Evolutionary conservation across 805 yeast species (phyloP), one percentile per base, ranked within the genome.

Genomic region (Wickerhamiella bombiphila): DNA sequence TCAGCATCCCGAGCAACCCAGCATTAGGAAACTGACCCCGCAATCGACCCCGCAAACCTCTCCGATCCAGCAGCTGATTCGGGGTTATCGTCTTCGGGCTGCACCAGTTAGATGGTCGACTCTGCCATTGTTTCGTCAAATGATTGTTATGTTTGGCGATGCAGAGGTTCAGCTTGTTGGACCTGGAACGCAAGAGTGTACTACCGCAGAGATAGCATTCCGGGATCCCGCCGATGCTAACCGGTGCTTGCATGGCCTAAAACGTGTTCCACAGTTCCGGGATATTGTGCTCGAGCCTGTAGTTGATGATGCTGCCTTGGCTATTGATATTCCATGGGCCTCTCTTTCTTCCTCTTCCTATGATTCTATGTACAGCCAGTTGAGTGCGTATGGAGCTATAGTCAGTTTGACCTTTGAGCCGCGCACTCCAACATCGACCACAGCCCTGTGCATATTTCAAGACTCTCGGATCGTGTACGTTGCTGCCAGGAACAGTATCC

Each of bases 361-460:
- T 5, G 30, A 34, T 14, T 6, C 8, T 5, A 8, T 34, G 7
- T 34, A 7, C 20, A 15, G 16, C 8, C 28, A 20, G 24, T 30
- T 34, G 14, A 7, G 18, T 6, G 14, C 17, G 21, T 22, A 22
- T 18, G 36, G 36, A 14, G 21, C 36, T 17, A 25, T 34, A 13
- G 29, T 13, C 13, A 22, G 21, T 13, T 13, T 34, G 17, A 34
- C 20, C 21, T 22, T 34, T 15, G 36, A 34, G 11, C 29, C 14
- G 18, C n/a, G 9, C 7, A 8, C 26, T 11, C 21, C 8, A 5
- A 9, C 14, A 5, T n/a, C n/a, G 6, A 14, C 9, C 7, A 9
- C 11, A 13, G 30, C 36, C 18, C 19, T 34, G 11, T 34, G 36
- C 30, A 24, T 20, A 22, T 34, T 19, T 25, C 21, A 16, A 15